A percentile compares a stretch with the other conserved stretches of the same genome.
These are phyloP conservation scores for Verbascum thapsus DNA, from an alignment of 257 asterid species.

Conservation along the genomic window DNA sequence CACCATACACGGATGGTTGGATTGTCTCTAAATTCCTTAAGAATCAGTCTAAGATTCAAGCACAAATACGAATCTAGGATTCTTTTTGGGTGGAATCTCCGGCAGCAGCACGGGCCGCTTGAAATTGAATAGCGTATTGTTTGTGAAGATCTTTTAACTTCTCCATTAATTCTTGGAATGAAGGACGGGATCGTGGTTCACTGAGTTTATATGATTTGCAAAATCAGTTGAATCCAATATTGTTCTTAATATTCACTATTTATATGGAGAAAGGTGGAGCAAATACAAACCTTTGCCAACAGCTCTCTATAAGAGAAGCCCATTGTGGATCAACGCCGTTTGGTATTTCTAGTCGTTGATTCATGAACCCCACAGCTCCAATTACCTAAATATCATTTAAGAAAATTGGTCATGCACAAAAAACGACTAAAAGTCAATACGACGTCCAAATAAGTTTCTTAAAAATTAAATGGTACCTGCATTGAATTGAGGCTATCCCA, in stretches of 20 bases:
- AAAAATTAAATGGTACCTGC: constrained; percentile 62
- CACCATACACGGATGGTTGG: too few species aligned
- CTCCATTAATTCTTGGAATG: constrained; percentile 77
- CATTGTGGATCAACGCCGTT: constrained; percentile 71
- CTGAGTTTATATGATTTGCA: constrained; percentile 41
- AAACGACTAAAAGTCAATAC: too few species aligned
- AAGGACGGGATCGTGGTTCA: constrained; percentile 72
- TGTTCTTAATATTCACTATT: background rate
- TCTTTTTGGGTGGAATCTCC: constrained; percentile 52
- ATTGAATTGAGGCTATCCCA: constrained; percentile 92
- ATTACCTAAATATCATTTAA: constrained; percentile 58
- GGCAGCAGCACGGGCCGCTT: constrained; percentile 55
- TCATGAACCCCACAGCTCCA: constrained; percentile 98
- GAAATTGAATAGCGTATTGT: constrained; percentile 52
- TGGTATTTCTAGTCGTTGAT: constrained; percentile 84
- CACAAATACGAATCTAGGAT: constrained; percentile 27
- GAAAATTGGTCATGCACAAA: constrained; percentile 11
- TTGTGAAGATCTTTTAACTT: constrained; percentile 70
- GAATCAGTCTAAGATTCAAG: background rate
- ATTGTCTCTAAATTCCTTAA: too few species aligned
- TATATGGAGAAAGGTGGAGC: background rate
- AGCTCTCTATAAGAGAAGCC: constrained; percentile 84
- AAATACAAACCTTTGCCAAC: constrained; percentile 74
- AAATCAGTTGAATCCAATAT: constrained; percentile 5
- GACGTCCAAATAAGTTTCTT: background rate